Conservation (phyloP, 176 grass and related monocot species). For the Eragrostis nindensis region DNA sequence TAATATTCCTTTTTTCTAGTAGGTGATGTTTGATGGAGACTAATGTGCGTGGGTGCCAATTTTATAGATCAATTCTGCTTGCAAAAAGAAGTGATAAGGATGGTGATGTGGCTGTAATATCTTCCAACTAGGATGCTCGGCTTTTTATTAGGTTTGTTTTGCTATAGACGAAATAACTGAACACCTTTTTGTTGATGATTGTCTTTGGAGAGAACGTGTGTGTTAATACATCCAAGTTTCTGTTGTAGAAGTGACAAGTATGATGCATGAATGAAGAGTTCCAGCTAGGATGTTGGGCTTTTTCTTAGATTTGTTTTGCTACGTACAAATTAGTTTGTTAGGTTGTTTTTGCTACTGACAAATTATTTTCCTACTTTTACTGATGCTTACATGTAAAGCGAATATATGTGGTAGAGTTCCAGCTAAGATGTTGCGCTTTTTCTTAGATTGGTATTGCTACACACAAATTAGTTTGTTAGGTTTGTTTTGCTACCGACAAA, state of each 20-base stretch:
- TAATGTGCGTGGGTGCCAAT: not conserved
- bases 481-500: conserved; percentile 2
- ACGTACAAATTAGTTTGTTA: not conserved
- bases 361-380: not conserved
- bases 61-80: not conserved
- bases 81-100: not conserved
- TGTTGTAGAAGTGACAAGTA: conserved; percentile 1
- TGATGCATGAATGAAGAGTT: not conserved
- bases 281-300: not conserved
- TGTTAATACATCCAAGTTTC: conserved; percentile 12
- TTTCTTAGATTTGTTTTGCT: too few species aligned
- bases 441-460: not conserved
- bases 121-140: conserved; percentile 11
- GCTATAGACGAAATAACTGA: conserved; percentile 7
- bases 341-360: conserved; percentile 6
- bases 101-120: not conserved
- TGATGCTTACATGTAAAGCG: too few species aligned
- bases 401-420: not conserved
- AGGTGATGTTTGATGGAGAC: not conserved
- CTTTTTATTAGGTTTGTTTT: not conserved
- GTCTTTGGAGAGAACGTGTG: not conserved
- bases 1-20: not conserved
- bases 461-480: conserved; percentile 9
- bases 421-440: not conserved
- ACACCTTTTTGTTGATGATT: not conserved